A percentile compares a stretch with the other conserved stretches of the same genome.
Evolutionary conservation across 192 early-diverging fungal species (phyloP).

Genomic region (Allomyces macrogynus): DNA sequence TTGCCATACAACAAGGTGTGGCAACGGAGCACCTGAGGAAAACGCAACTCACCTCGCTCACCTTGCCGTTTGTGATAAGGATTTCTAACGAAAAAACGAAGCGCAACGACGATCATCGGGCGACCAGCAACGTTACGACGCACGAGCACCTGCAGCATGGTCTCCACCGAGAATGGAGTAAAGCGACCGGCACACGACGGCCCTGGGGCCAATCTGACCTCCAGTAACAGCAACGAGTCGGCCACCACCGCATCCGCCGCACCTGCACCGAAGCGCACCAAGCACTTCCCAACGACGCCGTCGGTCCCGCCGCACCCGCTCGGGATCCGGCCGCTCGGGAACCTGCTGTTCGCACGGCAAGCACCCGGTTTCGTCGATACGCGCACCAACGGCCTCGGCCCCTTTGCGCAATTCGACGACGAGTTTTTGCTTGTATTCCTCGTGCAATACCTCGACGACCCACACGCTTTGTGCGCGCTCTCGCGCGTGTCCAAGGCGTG

Average conservation of each 20-base stretch:
- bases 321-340: constrained; percentile 38
- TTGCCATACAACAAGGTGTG: too few relatives aligned
- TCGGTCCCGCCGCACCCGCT: constrained; percentile 17
- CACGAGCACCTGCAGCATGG: not conserved
- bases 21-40: too few relatives aligned
- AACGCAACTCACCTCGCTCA: too few relatives aligned
- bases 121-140: not conserved
- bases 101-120: too few relatives aligned
- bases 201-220: not conserved
- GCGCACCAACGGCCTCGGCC: constrained; percentile 23
- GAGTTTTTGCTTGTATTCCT: constrained; percentile 28
- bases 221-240: not conserved
- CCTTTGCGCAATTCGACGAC: constrained; percentile 21
- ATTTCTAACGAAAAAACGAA: too few relatives aligned
- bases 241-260: not conserved
- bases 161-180: not conserved
- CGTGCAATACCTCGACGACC: constrained; percentile 7
- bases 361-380: constrained; percentile 13
- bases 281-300: not conserved
- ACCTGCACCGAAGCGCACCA: not conserved
- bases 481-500: constrained; percentile 21
- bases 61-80: too few relatives aligned
- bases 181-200: not conserved
- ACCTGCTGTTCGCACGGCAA: constrained; percentile 27
- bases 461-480: constrained; percentile 16